Evolutionary conservation across 2,329 filamentous ascomycete genomes (phyloP).

Genomic region (Thermomyces lanuginosus): DNA sequence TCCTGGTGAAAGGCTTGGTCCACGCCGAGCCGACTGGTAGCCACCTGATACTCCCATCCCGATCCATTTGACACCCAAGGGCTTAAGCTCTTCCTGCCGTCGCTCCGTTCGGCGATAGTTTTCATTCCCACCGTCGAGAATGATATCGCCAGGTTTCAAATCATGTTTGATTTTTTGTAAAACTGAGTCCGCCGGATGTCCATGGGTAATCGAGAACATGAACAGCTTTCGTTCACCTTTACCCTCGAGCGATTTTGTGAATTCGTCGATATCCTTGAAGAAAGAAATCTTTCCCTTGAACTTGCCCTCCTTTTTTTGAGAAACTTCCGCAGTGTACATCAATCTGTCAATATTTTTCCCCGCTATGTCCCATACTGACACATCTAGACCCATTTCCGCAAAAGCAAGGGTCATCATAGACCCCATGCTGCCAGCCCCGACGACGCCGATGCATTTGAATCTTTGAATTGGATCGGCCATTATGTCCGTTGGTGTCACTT

Average conservation of each 20-base stretch:
- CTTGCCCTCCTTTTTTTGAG: slow-evolving; percentile 6
- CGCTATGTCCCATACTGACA: slow-evolving; percentile 24
- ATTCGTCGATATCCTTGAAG: slow-evolving; percentile 21
- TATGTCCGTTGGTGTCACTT: not conserved
- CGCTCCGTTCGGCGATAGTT: slow-evolving; percentile 48
- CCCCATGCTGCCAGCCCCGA: slow-evolving; percentile 27
- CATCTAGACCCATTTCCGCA: slow-evolving; percentile 21
- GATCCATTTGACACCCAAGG: slow-evolving; percentile 46
- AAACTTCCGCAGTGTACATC: slow-evolving; percentile 10
- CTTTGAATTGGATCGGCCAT: slow-evolving; percentile 11
- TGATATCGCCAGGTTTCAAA: slow-evolving; percentile 45
- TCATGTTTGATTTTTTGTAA: slow-evolving; percentile 30
- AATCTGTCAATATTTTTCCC: slow-evolving; percentile 20
- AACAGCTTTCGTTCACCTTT: slow-evolving; percentile 19
- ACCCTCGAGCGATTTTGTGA: slow-evolving; percentile 19
- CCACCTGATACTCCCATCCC: slow-evolving; percentile 54
- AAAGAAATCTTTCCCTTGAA: slow-evolving; percentile 18
- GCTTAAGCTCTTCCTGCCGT: slow-evolving; percentile 40
- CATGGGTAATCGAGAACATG: slow-evolving; percentile 27
- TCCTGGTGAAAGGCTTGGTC: slow-evolving; percentile 51
- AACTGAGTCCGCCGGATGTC: slow-evolving; percentile 21
- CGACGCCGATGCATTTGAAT: slow-evolving; percentile 24
- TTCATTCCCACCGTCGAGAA: slow-evolving; percentile 55
- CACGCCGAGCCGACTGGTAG: slow-evolving; percentile 49
- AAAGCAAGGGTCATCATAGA: slow-evolving; percentile 29